phyloP scores from a whole-genome alignment of 164 flowering plant species.

The Cinnamomum micranthum region DNA sequence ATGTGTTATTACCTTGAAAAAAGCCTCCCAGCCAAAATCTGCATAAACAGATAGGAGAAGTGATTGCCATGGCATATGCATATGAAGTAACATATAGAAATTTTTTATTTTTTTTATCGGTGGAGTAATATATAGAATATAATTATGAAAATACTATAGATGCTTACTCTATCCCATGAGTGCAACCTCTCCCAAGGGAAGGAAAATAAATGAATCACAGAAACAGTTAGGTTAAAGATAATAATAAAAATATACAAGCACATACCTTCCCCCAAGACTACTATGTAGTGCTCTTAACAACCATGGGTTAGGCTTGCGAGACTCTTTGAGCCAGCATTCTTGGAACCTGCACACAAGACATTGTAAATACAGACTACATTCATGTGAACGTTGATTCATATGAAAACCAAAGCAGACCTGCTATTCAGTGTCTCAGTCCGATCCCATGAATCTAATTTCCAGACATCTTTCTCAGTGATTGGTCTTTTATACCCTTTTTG shows the following conservation, averaged over 20 bases:
- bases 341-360: slow-evolving; percentile 56
- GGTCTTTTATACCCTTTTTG: slow-evolving; percentile 69
- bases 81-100: too few relatives aligned
- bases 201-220: background rate
- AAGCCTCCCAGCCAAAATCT: slow-evolving; percentile 98
- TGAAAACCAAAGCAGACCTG: slow-evolving; percentile 39
- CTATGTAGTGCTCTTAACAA: slow-evolving; percentile 76
- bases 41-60: slow-evolving; percentile 19
- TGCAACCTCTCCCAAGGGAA: background rate
- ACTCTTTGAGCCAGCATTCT: slow-evolving; percentile 77
- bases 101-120: background rate
- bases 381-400: background rate
- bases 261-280: slow-evolving; percentile 86
- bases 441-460: slow-evolving; percentile 97
- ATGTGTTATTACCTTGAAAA: slow-evolving; percentile 70
- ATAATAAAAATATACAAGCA: background rate
- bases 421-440: slow-evolving; percentile 67
- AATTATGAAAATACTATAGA: background rate
- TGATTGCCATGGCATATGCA: slow-evolving; percentile 5
- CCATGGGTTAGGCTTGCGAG: slow-evolving; percentile 79
- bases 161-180: background rate
- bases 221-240: background rate
- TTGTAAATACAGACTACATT: background rate
- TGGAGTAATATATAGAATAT: background rate
- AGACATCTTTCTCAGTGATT: slow-evolving; percentile 88